Conservation (phyloP, 2,329 filamentous ascomycete species). For the Didymella exigua region DNA sequence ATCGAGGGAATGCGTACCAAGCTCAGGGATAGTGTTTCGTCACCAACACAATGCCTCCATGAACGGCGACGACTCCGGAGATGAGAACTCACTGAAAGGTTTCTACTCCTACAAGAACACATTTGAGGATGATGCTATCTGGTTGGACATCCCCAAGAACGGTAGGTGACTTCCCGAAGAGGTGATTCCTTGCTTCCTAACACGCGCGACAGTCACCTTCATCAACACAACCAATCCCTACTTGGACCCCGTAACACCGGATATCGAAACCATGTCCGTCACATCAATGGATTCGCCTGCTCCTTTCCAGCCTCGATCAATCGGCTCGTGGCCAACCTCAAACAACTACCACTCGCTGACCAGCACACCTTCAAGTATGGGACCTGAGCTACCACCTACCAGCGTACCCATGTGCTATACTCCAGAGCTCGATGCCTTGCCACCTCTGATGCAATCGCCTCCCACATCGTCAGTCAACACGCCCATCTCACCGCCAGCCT, state of each 20-base stretch:
- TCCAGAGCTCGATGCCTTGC: constrained; percentile 37
- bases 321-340: constrained; percentile 37
- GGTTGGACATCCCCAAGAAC: constrained; percentile 66
- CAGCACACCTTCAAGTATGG: constrained; percentile 51
- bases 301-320: constrained; percentile 35
- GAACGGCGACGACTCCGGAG: constrained; percentile 58
- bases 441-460: constrained; percentile 40
- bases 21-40: constrained; percentile 68
- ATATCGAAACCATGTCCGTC: constrained; percentile 42
- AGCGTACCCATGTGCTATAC: constrained; percentile 37
- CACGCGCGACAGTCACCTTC: constrained; percentile 58
- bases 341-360: constrained; percentile 33
- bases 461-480: constrained; percentile 38
- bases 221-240: constrained; percentile 67
- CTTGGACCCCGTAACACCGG: constrained; percentile 53
- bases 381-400: constrained; percentile 61
- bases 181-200: constrained; percentile 15
- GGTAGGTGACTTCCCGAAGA: constrained; percentile 48
- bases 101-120: constrained; percentile 72
- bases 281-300: constrained; percentile 41
- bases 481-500: constrained; percentile 51
- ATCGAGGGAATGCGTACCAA: constrained; percentile 64
- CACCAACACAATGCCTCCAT: constrained; percentile 73
- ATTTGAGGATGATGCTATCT: constrained; percentile 65
- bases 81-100: constrained; percentile 59